phyloP scores from a whole-genome alignment of 345 rosid species.

The Pelargonium nanum region DNA sequence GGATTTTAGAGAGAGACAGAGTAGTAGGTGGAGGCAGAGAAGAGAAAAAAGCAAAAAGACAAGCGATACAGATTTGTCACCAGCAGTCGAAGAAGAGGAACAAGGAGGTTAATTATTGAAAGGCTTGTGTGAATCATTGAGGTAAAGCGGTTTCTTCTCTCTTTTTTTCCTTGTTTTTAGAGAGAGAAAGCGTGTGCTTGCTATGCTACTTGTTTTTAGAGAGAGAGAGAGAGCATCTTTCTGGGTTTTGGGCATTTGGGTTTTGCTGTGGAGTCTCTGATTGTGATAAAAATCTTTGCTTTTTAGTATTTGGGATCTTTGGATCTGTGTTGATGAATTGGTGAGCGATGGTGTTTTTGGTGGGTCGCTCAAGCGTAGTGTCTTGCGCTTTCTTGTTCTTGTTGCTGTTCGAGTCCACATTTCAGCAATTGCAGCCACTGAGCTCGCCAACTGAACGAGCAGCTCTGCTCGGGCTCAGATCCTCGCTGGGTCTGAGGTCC shows the following conservation, averaged over 20 bases:
- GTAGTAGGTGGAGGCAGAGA: constrained; percentile 1
- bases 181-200: background rate
- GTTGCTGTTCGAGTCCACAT: constrained; percentile 35
- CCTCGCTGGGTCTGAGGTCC: constrained; percentile 75
- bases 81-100: constrained; percentile 9
- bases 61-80: constrained; percentile 17
- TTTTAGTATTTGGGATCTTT: background rate
- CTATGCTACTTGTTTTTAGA: background rate
- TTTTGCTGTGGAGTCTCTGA: too few species aligned
- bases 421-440: constrained; percentile 37
- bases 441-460: constrained; percentile 39
- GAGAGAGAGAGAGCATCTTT: background rate
- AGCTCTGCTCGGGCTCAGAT: constrained; percentile 72
- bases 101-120: background rate
- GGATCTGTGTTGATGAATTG: background rate
- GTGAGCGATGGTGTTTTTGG: background rate
- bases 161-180: background rate
- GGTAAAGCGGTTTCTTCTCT: background rate
- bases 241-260: background rate
- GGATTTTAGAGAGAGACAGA: background rate
- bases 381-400: constrained; percentile 19
- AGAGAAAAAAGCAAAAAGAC: background rate
- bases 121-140: constrained; percentile 3
- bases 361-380: background rate
- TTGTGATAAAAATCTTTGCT: background rate